phyloP scores from a whole-genome alignment of 2,329 filamentous ascomycete genomes.

The Ophiosphaerella korrae region DNA sequence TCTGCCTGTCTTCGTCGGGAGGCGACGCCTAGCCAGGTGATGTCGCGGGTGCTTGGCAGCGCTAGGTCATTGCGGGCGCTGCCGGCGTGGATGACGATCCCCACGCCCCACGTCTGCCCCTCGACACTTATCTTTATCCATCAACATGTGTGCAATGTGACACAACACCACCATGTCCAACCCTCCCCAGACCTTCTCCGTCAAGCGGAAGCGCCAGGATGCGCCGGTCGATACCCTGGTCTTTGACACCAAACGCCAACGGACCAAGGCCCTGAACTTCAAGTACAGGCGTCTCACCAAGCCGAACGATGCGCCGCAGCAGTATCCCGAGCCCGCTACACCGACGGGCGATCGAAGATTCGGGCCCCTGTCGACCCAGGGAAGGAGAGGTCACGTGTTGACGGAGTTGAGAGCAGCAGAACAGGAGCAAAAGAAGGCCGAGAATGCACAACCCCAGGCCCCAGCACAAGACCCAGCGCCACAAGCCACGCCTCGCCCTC shows the following conservation, averaged over 20 bases:
- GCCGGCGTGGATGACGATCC: slow-evolving; percentile 1
- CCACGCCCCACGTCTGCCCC: slow-evolving; percentile 18
- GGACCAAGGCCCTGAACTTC: slow-evolving; percentile 8
- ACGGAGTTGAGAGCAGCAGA: slow-evolving; percentile 19
- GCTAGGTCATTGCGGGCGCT: slow-evolving; percentile 5
- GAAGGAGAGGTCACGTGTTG: slow-evolving; percentile 26
- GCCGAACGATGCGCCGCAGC: slow-evolving; percentile 18
- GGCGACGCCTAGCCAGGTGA: slow-evolving; percentile 16
- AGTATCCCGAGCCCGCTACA: slow-evolving; percentile 17
- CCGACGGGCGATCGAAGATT: slow-evolving; percentile 29
- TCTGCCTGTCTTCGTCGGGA: background rate
- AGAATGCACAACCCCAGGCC: slow-evolving; percentile 7
- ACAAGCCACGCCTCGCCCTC: slow-evolving; percentile 18
- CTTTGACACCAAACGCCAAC: slow-evolving; percentile 29
- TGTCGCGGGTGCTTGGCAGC: slow-evolving; percentile 8
- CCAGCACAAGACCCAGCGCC: slow-evolving; percentile 4
- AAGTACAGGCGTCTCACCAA: slow-evolving; percentile 32
- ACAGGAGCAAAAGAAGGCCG: slow-evolving; percentile 1
- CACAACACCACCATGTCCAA: slow-evolving; percentile 21
- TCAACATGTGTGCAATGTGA: background rate
- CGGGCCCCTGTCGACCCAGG: slow-evolving; percentile 24
- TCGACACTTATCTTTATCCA: slow-evolving; percentile 5
- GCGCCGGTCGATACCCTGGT: slow-evolving; percentile 60
- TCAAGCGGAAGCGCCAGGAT: slow-evolving; percentile 63
- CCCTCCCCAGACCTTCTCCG: slow-evolving; percentile 38